phyloP scores from a whole-genome alignment of 225 moss, liverwort and hornwort genomes.

The Physcomitrellopsis africana region DNA sequence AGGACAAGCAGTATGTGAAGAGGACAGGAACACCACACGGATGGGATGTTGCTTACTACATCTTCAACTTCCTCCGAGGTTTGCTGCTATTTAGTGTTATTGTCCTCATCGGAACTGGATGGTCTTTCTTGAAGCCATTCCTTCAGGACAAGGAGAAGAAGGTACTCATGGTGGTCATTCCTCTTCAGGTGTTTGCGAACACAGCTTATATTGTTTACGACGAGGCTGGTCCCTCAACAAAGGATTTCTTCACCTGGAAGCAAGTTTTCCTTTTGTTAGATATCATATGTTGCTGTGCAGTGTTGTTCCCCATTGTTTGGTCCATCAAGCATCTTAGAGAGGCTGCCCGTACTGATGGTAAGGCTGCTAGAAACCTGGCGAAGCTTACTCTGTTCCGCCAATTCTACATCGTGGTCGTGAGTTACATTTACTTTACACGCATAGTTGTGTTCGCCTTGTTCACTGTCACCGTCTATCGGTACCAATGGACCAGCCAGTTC shows the following conservation, averaged over 20 bases:
- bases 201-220: constrained; percentile 56
- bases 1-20: constrained; percentile 64
- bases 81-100: constrained; percentile 70
- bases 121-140: constrained; percentile 19
- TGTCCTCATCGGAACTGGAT: constrained; percentile 68
- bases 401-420: constrained; percentile 90
- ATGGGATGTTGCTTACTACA: constrained; percentile 74
- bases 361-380: no score
- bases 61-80: constrained; percentile 59
- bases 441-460: constrained; percentile 90
- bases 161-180: constrained; percentile 66
- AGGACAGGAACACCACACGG: constrained; percentile 68
- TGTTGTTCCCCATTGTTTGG: constrained; percentile 75
- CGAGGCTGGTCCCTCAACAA: constrained; percentile 61
- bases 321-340: constrained; percentile 77
- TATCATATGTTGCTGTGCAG: constrained; percentile 70
- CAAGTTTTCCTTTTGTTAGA: constrained; percentile 67
- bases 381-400: no score
- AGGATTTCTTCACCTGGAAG: constrained; percentile 66
- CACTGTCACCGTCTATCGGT: constrained; percentile 88
- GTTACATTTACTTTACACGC: constrained; percentile 97
- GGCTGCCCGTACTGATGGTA: constrained; percentile 22
- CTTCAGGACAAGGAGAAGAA: constrained; percentile 77
- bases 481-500: constrained; percentile 84
- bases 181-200: constrained; percentile 71